phyloP scores from a whole-genome alignment of 768 basidiomycete species.

The Phaffia tasmanica region DNA sequence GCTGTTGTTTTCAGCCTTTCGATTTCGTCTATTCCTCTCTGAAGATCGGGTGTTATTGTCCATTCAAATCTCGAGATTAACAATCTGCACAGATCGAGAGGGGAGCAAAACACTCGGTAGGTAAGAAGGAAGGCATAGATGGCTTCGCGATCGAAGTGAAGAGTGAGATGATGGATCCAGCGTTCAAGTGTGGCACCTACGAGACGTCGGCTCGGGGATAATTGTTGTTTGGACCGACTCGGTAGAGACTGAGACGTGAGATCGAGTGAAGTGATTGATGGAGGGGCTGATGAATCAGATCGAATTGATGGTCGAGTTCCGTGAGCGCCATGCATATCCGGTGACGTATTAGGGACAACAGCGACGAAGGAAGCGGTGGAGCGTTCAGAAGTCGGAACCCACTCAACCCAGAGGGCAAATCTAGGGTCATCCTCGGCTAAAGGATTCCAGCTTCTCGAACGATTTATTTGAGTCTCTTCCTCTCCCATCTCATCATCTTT shows the following conservation, averaged over 20 bases:
- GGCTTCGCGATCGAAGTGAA: slow-evolving; percentile 69
- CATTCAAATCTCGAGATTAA: slow-evolving; percentile 82
- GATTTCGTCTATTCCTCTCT: not conserved
- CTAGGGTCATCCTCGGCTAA: slow-evolving; percentile 71
- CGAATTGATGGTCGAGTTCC: not conserved
- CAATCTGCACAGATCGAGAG: slow-evolving; percentile 66
- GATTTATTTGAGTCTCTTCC: not conserved
- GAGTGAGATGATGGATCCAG: slow-evolving; percentile 83
- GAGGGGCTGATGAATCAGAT: not conserved
- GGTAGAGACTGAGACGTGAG: not conserved
- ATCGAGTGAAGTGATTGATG: not conserved
- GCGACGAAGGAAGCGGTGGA: slow-evolving; percentile 29
- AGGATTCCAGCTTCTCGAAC: not conserved
- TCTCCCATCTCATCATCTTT: not conserved
- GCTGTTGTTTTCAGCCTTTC: slow-evolving; percentile 69
- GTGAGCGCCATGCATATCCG: not conserved
- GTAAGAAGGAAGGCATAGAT: slow-evolving; percentile 84
- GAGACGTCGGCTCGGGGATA: slow-evolving; percentile 34
- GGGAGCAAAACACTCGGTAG: slow-evolving; percentile 71
- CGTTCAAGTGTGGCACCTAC: slow-evolving; percentile 85
- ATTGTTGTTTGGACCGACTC: slow-evolving; percentile 31
- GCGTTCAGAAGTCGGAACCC: slow-evolving; percentile 8
- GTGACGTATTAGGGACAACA: slow-evolving; percentile 29
- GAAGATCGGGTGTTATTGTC: slow-evolving; percentile 49
- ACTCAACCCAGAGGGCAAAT: slow-evolving; percentile 76